phyloP scores from a whole-genome alignment of 106 monocot genomes.

The Platanthera zijinensis region DNA sequence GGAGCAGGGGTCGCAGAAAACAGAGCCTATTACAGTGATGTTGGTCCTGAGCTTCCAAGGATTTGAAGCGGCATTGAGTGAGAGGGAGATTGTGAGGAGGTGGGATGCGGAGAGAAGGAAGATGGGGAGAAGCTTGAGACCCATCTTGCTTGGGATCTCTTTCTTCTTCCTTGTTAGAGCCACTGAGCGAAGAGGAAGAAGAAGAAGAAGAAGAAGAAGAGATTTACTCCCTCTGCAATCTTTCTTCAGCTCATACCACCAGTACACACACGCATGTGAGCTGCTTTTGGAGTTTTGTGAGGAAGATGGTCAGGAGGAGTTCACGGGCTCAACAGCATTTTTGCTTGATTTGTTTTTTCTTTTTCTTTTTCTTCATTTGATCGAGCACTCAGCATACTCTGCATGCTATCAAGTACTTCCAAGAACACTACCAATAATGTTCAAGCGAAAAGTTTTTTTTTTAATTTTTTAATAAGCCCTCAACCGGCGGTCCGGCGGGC shows the following conservation, averaged over 20 bases:
- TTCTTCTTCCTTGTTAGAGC: not conserved
- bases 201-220: not conserved
- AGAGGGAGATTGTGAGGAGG: not conserved
- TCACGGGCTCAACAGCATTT: constrained; percentile 1
- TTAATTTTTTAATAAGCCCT: too few species aligned
- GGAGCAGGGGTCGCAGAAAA: constrained; percentile 89
- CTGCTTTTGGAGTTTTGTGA: not conserved
- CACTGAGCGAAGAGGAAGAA: not conserved
- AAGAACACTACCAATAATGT: too few species aligned
- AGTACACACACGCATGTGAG: not conserved
- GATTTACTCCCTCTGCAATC: not conserved
- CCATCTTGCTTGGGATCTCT: not conserved
- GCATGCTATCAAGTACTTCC: too few species aligned
- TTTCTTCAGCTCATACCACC: not conserved
- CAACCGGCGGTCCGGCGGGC: too few species aligned
- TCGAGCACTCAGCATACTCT: too few species aligned
- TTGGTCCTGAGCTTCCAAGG: not conserved
- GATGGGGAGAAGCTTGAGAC: constrained; percentile 1
- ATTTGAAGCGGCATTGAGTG: not conserved
- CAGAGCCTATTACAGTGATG: constrained; percentile 69
- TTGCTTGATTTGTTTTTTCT: too few species aligned
- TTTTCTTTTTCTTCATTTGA: too few species aligned
- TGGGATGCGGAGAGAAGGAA: not conserved
- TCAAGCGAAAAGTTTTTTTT: too few species aligned
- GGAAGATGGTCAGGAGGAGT: not conserved